phyloP scores from a whole-genome alignment of 345 rosid species.

The Bruguiera sexangula region DNA sequence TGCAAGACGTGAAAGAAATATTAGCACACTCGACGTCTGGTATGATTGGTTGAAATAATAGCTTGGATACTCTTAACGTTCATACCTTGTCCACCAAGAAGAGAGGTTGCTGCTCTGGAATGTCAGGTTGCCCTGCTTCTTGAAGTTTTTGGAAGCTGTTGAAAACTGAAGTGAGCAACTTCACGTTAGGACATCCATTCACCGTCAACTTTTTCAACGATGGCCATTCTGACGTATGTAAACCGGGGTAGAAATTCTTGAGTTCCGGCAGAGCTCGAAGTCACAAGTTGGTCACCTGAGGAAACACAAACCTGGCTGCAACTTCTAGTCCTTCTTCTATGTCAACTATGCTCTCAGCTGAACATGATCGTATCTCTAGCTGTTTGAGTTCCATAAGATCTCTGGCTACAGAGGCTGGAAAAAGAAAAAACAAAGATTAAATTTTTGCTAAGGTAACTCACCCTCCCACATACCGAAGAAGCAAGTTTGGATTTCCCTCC shows the following conservation, averaged over 20 bases:
- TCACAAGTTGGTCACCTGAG: neutral
- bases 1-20: too few species aligned
- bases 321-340: constrained; percentile 8
- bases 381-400: constrained; percentile 12
- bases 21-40: neutral
- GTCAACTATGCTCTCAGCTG: constrained; percentile 16
- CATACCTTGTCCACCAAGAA: constrained; percentile 1
- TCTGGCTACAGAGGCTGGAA: constrained; percentile 15
- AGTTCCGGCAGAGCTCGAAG: neutral
- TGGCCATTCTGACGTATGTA: constrained; percentile 17
- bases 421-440: neutral
- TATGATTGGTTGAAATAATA: neutral
- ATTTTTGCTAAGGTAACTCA: too few species aligned
- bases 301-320: constrained; percentile 10
- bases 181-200: neutral
- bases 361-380: constrained; percentile 3
- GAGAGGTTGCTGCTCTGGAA: neutral
- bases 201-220: neutral
- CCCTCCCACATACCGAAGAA: too few species aligned
- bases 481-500: too few species aligned
- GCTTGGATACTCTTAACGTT: neutral
- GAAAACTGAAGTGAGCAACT: neutral
- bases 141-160: neutral
- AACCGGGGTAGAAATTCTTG: constrained; percentile 12
- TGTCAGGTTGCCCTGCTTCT: neutral